Conservation (phyloP, 768 basidiomycete species). For the Hericium erinaceus region DNA sequence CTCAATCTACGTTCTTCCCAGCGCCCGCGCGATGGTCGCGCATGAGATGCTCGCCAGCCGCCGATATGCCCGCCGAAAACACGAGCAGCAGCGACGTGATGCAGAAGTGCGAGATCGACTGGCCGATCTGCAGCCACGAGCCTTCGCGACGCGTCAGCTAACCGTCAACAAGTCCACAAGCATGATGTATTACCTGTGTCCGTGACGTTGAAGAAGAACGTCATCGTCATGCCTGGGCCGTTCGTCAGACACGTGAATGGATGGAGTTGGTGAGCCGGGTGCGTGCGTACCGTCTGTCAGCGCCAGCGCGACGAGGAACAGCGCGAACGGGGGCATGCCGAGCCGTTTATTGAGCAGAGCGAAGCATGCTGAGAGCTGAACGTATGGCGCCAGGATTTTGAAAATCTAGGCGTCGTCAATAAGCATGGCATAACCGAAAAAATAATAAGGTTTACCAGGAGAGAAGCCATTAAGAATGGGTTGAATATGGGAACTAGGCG, state of each 20-base stretch:
- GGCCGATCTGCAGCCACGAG: conserved; percentile 85
- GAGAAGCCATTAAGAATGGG: conserved; percentile 72
- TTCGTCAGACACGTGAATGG: not conserved
- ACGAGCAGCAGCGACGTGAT: conserved; percentile 71
- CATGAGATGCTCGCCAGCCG: conserved; percentile 65
- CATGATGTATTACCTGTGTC: conserved; percentile 48
- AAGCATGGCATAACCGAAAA: not conserved
- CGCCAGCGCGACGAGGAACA: conserved; percentile 68
- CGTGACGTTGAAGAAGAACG: conserved; percentile 77
- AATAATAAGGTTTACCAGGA: conserved; percentile 40
- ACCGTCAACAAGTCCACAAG: no score
- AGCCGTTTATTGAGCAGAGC: conserved; percentile 61
- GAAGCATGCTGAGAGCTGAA: conserved; percentile 63
- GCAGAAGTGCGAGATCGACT: conserved; percentile 82
- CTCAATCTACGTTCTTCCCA: not conserved
- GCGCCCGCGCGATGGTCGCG: conserved; percentile 16
- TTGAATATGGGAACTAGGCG: conserved; percentile 79
- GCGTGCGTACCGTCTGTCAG: conserved; percentile 52
- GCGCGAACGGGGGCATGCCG: conserved; percentile 66
- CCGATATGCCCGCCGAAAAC: conserved; percentile 73
- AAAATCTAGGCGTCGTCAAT: conserved; percentile 39
- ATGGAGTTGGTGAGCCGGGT: conserved; percentile 1
- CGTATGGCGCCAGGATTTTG: conserved; percentile 76
- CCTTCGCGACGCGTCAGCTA: conserved; percentile 27
- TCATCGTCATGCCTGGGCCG: conserved; percentile 62